A percentile compares a stretch with the other conserved stretches of the same genome.
These are phyloP conservation scores for Ramaria sp. DNA, from an alignment of 768 basidiomycete species.

Conservation along the genomic window DNA sequence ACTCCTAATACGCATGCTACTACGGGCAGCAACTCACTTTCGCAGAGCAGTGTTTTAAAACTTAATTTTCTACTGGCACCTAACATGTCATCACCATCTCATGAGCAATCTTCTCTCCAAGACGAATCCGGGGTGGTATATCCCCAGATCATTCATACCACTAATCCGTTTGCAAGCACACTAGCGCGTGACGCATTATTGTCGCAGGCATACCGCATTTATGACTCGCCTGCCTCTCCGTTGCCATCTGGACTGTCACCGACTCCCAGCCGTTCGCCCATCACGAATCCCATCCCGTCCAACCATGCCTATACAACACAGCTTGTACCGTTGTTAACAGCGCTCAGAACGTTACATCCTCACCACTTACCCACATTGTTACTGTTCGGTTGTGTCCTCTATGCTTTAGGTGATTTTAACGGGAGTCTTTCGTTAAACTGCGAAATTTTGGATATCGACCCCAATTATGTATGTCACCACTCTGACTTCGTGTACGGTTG, in stretches of 20 bases:
- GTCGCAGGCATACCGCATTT: conserved; percentile 23
- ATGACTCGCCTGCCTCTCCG: conserved; percentile 14
- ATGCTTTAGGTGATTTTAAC: conserved; percentile 23
- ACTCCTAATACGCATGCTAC: too few species aligned
- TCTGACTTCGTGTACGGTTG: neutral
- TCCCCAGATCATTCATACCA: neutral
- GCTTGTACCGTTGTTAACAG: conserved; percentile 24
- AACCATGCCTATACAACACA: conserved; percentile 16
- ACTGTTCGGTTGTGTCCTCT: conserved; percentile 25
- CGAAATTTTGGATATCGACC: conserved; percentile 23
- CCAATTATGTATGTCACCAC: conserved; percentile 15
- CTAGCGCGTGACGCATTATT: conserved; percentile 24
- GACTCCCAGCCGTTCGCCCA: conserved; percentile 8
- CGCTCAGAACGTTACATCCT: conserved; percentile 22
- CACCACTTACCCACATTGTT: conserved; percentile 24
- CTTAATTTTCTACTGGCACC: too few species aligned
- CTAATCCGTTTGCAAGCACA: conserved; percentile 16
- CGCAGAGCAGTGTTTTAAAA: too few species aligned
- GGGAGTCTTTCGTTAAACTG: conserved; percentile 20
- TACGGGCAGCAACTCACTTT: too few species aligned
- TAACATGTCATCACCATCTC: neutral
- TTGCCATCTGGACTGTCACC: conserved; percentile 10
- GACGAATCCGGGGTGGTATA: neutral
- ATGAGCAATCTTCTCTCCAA: neutral
- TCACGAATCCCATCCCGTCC: neutral